Percentiles rank a stretch among this genome's conserved stretches.
These are phyloP conservation scores for Suillus placidus DNA, from an alignment of 768 basidiomycete species.

Conservation along the genomic window DNA sequence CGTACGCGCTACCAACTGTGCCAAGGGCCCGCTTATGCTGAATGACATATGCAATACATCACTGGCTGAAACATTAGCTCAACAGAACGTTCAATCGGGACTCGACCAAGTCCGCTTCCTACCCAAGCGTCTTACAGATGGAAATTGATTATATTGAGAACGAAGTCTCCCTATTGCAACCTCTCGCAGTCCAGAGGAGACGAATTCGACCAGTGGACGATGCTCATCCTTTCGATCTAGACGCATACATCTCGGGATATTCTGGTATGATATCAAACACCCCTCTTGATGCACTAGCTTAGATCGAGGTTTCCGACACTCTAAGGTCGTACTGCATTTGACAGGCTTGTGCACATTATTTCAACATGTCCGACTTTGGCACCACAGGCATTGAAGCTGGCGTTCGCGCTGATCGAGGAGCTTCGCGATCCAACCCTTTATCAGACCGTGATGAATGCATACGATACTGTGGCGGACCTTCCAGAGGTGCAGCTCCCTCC, in stretches of 20 bases:
- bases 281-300: conserved; percentile 2
- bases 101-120: background rate
- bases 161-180: conserved; percentile 23
- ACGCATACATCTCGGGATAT: conserved; percentile 76
- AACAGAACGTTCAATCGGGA: background rate
- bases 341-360: conserved; percentile 72
- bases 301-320: conserved; percentile 1
- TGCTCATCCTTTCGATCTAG: conserved; percentile 86
- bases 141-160: conserved; percentile 33
- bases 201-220: conserved; percentile 63
- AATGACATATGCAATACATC: background rate
- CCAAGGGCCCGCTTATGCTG: conserved; percentile 27
- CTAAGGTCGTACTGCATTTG: conserved; percentile 74
- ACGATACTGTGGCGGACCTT: conserved; percentile 47
- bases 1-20: conserved; percentile 38
- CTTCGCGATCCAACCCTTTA: conserved; percentile 71
- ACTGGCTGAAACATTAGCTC: background rate
- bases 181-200: conserved; percentile 18
- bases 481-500: conserved; percentile 47
- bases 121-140: conserved; percentile 23
- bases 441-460: conserved; percentile 51
- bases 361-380: conserved; percentile 67
- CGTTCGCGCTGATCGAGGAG: conserved; percentile 62
- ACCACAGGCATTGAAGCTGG: conserved; percentile 69
- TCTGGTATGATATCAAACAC: conserved; percentile 48